Evolutionary conservation across 2,329 filamentous ascomycete genomes (phyloP), one percentile per base, ranked within the genome.

Genomic region (Hawksworthiomyces lignivorus): DNA sequence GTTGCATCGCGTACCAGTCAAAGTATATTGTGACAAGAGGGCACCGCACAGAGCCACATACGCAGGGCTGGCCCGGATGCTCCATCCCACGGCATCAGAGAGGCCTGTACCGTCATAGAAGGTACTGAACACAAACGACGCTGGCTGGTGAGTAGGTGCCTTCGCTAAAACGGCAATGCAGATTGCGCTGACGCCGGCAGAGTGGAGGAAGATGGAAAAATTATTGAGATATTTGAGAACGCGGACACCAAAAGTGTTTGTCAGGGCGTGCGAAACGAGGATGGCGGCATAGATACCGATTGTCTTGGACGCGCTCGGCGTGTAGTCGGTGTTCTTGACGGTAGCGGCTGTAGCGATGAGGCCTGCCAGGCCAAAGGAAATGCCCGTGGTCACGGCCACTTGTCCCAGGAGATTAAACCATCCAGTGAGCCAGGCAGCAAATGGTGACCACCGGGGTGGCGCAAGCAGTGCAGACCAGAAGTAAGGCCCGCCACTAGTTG

Each of bases 221-320:
- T 76, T 77, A 57, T 77, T 79, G 21, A 79, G 58, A 51, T 75
- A 71, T 28, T 68, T 64, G 15, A 79, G 62, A n/a, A 70, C 59
- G 44, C 64, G 66, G 1, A 77, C 73, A 35, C 73, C 74, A 48
- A 79, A 77, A 0, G 70, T 73, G 54, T 79, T 79, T 50, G 77
- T 60, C 2, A 74, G 52, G 14, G 63, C 73, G 50, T 77, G 73
- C 4, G 68, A 72, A 26, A 72, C 48, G 4, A 79, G 63, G 5
- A 78, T 59, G 6, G 73, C 75, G 6, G 72, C 73, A 48, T 77
- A 77, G 45, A 79, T 78, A n/a, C 72, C 74, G 37, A 79, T 67
- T 4, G 70, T 75, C 47, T 65, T 65, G 12, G 51, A 59, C 1
- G 73, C 61, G 0, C 67, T 69, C 0, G 71, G 54, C 31, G 50